phyloP scores from a whole-genome alignment of 441 rosid species.

The Eutrema salsugineum region DNA sequence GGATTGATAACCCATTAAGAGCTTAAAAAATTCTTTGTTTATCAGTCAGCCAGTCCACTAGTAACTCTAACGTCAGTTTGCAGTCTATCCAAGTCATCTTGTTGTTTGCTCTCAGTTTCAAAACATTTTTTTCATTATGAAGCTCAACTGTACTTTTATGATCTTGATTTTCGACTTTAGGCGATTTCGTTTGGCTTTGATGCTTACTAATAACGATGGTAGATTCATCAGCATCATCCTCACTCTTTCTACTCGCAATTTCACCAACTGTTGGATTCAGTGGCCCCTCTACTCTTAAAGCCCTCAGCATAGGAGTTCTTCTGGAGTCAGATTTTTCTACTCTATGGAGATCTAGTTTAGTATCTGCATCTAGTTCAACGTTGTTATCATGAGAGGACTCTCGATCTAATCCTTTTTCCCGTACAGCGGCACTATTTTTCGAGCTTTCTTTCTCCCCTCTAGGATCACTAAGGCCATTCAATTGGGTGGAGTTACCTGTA shows the following conservation, averaged over 20 bases:
- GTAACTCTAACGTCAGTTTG: conserved; percentile 36
- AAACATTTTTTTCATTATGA: conserved; percentile 41
- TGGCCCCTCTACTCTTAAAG: conserved; percentile 39
- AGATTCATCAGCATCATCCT: conserved; percentile 30
- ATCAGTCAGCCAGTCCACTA: conserved; percentile 27
- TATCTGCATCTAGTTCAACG: conserved; percentile 48
- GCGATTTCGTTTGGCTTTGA: conserved; percentile 32
- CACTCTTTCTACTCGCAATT: conserved; percentile 39
- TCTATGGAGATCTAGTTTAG: conserved; percentile 37
- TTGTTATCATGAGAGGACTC: conserved; percentile 59
- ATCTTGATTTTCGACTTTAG: conserved; percentile 41
- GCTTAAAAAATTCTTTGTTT: too few species aligned
- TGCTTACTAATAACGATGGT: conserved; percentile 23
- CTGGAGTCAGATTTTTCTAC: conserved; percentile 41
- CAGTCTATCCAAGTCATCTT: conserved; percentile 31
- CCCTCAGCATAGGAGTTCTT: conserved; percentile 29
- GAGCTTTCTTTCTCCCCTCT: conserved; percentile 35
- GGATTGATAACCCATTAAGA: too few species aligned
- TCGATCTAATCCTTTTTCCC: conserved; percentile 48
- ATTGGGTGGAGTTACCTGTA: conserved; percentile 37
- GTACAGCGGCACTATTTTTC: conserved; percentile 28
- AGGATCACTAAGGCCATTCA: conserved; percentile 39
- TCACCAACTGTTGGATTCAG: conserved; percentile 39
- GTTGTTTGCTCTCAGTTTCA: conserved; percentile 37
- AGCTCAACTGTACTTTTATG: conserved; percentile 40